Evolutionary conservation across 306 rosid species (phyloP).

Genomic region (Canavalia gladiata): DNA sequence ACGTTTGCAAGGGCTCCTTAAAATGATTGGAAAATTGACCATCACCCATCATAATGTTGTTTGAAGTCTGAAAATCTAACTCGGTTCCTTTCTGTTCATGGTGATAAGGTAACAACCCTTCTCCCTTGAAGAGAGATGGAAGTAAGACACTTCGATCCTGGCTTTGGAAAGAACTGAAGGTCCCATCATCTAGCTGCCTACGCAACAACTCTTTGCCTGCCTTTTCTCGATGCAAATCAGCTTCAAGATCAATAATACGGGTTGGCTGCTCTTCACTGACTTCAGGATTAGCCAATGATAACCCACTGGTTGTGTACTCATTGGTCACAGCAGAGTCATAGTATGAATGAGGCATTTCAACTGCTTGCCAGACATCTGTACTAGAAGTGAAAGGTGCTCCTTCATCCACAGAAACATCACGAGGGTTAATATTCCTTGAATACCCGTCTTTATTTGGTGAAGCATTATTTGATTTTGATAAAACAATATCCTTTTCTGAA

Average conservation of each 20-base stretch:
- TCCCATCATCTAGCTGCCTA: constrained; percentile 58
- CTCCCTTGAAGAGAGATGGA: constrained; percentile 77
- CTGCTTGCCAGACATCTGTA: constrained; percentile 71
- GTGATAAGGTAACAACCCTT: constrained; percentile 65
- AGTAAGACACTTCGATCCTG: constrained; percentile 78
- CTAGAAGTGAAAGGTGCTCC: constrained; percentile 60
- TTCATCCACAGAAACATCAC: constrained; percentile 55
- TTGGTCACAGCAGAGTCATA: constrained; percentile 70
- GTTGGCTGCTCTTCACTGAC: constrained; percentile 55
- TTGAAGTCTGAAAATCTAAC: constrained; percentile 66
- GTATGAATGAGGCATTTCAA: constrained; percentile 71
- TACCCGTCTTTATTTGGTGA: constrained; percentile 50
- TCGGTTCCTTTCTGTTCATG: constrained; percentile 69
- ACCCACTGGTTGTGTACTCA: constrained; percentile 57
- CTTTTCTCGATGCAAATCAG: constrained; percentile 64
- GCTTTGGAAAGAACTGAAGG: constrained; percentile 70
- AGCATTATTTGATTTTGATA: constrained; percentile 40
- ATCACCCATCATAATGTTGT: constrained; percentile 60
- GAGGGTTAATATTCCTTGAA: constrained; percentile 53
- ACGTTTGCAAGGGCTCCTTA: constrained; percentile 68
- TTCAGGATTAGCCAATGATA: constrained; percentile 64
- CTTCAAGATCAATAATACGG: constrained; percentile 65
- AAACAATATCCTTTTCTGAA: constrained; percentile 50
- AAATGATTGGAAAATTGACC: constrained; percentile 73
- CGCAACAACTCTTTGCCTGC: constrained; percentile 59